Conservation (phyloP, 192 early-diverging fungal genomes). For the Entomortierella lignicola region DNA sequence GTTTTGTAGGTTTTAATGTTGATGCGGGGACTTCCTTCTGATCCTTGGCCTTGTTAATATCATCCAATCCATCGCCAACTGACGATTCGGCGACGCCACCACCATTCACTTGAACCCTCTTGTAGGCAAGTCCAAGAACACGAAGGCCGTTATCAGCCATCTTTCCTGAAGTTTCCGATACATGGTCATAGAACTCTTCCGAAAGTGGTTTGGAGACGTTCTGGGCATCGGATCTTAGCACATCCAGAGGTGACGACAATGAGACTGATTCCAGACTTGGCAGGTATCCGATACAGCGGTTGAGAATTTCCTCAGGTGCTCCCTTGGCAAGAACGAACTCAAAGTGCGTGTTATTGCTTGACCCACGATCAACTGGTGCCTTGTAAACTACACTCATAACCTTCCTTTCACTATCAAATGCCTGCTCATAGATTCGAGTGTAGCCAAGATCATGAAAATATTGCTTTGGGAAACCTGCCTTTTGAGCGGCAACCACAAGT, state of each 20-base stretch:
- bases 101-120: conserved; percentile 59
- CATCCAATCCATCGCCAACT: conserved; percentile 47
- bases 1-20: conserved; percentile 24
- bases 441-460: conserved; percentile 69
- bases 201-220: conserved; percentile 58
- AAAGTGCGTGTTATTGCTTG: conserved; percentile 25
- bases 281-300: conserved; percentile 70
- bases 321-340: conserved; percentile 85
- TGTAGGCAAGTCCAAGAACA: conserved; percentile 88
- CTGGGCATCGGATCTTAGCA: conserved; percentile 52
- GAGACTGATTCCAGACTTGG: conserved; percentile 30
- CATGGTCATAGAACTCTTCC: conserved; percentile 59
- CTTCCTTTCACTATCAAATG: conserved; percentile 95
- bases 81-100: not conserved
- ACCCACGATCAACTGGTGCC: conserved; percentile 24
- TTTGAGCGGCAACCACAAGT: conserved; percentile 83
- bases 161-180: conserved; percentile 56
- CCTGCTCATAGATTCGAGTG: conserved; percentile 77
- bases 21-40: conserved; percentile 59
- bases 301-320: conserved; percentile 89
- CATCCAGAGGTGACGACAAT: conserved; percentile 27
- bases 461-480: conserved; percentile 76
- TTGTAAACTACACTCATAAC: conserved; percentile 89
- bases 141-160: conserved; percentile 79
- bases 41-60: conserved; percentile 59